Base-by-base conservation (phyloP, 2,329 filamentous ascomycete genomes). In the Colletotrichum lini region DNA sequence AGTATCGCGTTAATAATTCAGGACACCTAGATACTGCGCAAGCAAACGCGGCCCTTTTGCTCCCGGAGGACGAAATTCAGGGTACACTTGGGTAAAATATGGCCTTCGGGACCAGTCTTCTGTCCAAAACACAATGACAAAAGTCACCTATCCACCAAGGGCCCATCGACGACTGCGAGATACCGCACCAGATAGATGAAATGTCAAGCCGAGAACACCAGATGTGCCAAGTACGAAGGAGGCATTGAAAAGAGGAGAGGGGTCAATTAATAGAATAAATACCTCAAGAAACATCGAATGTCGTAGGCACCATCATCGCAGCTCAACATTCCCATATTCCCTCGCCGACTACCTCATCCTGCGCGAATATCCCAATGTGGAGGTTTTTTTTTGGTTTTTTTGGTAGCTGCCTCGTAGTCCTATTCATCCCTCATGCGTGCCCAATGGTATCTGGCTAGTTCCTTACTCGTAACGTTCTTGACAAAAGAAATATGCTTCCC, bases 401-500 rank as follows among this genome's bases (percentile, higher is more conserved):
- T 26, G 8, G 30, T 16, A 4, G 30, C 50, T 53, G 38, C 53
- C 35, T 44, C 13, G 40, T 60, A 60, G 15, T 66, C 9, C 54
- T 70, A n/a, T 68, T 69, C 69, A 54, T 69, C 49, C 30, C 65
- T 71, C 68, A 47, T 67, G 56, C 61, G 21, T 67, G 59, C 45
- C 65, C 63, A 53, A 42, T 69, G 69, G 69, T 71, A 59, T 64
- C 54, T 38, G 58, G 38, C 59, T 53, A 69, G 38, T 35, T 68
- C 35, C 69, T 47, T 59, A 44, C 45, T 54, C 69, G 54, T 69
- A 53, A 59, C 44, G 13, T 62, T 40, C 42, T 49, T 49, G 40
- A 63, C 44, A 69, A 71, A 56, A 59, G 18, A 52, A 63, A 35
- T 2, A 18, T 16, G 35, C 30, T 38, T 15, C 52, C 35, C 16